Evolutionary conservation across 768 basidiomycete species (phyloP).

Genomic region (Termitomyces eurrhizus): DNA sequence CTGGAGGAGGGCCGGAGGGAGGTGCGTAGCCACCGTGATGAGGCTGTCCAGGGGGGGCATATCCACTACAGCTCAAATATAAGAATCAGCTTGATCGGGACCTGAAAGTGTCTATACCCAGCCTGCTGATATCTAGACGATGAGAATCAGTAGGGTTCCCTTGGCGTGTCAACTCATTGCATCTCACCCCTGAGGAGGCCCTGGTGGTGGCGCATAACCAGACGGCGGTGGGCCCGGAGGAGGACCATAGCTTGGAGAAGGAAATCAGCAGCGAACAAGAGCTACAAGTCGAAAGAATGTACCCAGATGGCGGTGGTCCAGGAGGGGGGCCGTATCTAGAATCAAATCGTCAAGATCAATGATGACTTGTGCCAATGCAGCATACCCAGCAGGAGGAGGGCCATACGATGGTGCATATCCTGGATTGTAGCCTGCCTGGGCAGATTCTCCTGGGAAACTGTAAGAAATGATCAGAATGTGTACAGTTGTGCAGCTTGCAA

Average conservation of each 20-base stretch:
- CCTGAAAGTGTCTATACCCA: constrained; percentile 5
- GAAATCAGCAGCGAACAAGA: neutral
- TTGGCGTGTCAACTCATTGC: neutral
- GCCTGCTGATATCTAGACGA: constrained; percentile 1
- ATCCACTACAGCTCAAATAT: constrained; percentile 4
- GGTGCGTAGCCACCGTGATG: constrained; percentile 17
- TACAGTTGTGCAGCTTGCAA: neutral
- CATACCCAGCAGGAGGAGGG: constrained; percentile 18
- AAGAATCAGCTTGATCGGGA: neutral
- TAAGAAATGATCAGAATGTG: neutral
- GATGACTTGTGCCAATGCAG: neutral
- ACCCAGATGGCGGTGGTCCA: constrained; percentile 33
- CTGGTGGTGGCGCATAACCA: constrained; percentile 20
- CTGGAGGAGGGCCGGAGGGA: constrained; percentile 27
- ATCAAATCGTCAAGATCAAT: neutral
- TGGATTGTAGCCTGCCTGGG: constrained; percentile 27
- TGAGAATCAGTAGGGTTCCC: neutral
- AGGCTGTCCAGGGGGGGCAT: constrained; percentile 15
- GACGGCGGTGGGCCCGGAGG: constrained; percentile 15
- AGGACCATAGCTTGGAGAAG: constrained; percentile 14
- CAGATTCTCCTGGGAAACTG: constrained; percentile 2
- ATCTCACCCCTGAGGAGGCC: constrained; percentile 14
- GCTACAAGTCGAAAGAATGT: neutral
- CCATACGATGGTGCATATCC: constrained; percentile 37
- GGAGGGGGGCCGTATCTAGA: constrained; percentile 26